Evolutionary conservation across 257 asterid genomes (phyloP).

Genomic region (Solanum sejunctum): DNA sequence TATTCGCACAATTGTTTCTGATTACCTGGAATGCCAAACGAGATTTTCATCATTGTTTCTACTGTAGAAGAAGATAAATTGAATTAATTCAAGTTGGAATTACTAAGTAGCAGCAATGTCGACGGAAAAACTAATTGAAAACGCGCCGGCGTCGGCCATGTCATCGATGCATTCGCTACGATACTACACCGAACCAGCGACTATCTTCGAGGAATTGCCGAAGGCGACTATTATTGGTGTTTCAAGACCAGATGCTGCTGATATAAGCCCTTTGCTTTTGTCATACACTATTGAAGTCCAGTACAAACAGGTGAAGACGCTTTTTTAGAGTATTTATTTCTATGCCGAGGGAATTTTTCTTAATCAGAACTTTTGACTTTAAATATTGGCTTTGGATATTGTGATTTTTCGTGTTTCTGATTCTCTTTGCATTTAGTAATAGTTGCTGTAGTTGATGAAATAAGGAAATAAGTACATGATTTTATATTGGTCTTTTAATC

Average conservation of each 20-base stretch:
- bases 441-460: background rate
- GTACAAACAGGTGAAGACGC: conserved; percentile 55
- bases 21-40: background rate
- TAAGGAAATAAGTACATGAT: background rate
- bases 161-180: conserved; percentile 50
- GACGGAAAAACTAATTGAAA: conserved; percentile 54
- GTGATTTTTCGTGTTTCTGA: background rate
- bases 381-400: background rate
- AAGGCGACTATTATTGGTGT: conserved; percentile 54
- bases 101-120: conserved; percentile 22
- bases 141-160: conserved; percentile 14
- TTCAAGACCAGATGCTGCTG: conserved; percentile 72
- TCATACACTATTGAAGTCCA: conserved; percentile 71
- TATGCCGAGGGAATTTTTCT: background rate
- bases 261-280: conserved; percentile 78
- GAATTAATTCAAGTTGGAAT: background rate
- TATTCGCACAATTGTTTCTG: background rate
- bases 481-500: background rate
- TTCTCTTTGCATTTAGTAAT: background rate
- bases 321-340: background rate
- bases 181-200: conserved; percentile 19
- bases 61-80: background rate
- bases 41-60: background rate
- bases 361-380: background rate
- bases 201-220: conserved; percentile 80